These are phyloP conservation scores for Penicillium verhagenii DNA, from an alignment of 495 filamentous ascomycete species.

Conservation along the genomic window DNA sequence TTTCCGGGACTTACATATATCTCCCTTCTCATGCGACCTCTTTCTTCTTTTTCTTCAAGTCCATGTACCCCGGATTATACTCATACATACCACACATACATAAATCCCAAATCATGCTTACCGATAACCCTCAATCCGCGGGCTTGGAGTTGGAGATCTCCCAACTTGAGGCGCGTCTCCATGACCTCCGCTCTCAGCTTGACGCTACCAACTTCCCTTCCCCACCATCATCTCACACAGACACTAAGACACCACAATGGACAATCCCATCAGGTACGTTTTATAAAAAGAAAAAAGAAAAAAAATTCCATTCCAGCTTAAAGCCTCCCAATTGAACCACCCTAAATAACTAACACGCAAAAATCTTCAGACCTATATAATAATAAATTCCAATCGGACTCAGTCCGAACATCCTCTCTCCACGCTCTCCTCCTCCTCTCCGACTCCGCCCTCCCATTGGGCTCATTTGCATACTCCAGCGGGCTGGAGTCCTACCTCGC, in stretches of 20 bases:
- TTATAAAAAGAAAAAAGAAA: too few species aligned
- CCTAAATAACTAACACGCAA: not conserved
- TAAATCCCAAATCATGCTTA: constrained; percentile 11
- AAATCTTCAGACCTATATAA: constrained; percentile 4
- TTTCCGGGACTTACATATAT: not conserved
- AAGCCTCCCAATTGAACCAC: too few species aligned
- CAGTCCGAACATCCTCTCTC: constrained; percentile 20
- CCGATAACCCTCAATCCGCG: constrained; percentile 1
- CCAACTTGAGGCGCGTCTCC: constrained; percentile 25
- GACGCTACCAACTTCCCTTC: constrained; percentile 17
- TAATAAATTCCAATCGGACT: constrained; percentile 14
- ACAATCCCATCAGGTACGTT: constrained; percentile 9
- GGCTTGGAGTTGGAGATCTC: constrained; percentile 20
- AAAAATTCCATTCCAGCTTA: too few species aligned
- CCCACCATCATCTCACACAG: constrained; percentile 25
- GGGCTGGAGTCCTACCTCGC: constrained; percentile 93
- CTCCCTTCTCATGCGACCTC: constrained; percentile 7
- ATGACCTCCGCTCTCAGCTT: constrained; percentile 23
- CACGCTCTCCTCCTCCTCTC: constrained; percentile 90
- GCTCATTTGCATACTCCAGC: constrained; percentile 94
- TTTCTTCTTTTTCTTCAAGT: constrained; percentile 1
- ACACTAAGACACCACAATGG: constrained; percentile 16
- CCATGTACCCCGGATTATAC: constrained; percentile 5
- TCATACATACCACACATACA: not conserved
- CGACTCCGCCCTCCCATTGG: constrained; percentile 92